A percentile compares a stretch with the other conserved stretches of the same genome.
Conservation (phyloP, 495 filamentous ascomycete species). For the Daldinia grandis region DNA sequence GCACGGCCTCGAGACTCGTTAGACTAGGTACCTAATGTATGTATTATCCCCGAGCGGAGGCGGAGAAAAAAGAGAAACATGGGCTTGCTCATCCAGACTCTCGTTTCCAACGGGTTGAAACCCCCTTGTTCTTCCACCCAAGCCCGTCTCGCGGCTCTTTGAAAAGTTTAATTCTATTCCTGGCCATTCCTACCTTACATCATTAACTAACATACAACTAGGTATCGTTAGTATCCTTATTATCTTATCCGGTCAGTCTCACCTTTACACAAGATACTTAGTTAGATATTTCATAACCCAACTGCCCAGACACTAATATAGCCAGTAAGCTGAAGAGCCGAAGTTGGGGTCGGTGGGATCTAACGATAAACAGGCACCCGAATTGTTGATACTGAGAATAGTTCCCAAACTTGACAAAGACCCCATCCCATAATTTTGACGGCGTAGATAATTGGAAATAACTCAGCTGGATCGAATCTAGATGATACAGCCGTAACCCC, state of each 20-base stretch:
- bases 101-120: background rate
- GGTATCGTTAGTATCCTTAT: background rate
- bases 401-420: slow-evolving; percentile 12
- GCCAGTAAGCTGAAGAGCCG: slow-evolving; percentile 1
- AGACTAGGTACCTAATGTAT: too few species aligned
- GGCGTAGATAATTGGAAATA: background rate
- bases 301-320: too few species aligned
- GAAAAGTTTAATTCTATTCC: background rate
- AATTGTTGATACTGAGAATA: slow-evolving; percentile 30
- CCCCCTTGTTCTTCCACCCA: background rate
- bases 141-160: background rate
- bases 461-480: background rate
- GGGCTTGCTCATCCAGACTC: background rate
- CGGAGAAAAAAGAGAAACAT: background rate
- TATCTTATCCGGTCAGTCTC: background rate
- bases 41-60: background rate
- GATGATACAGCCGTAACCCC: background rate
- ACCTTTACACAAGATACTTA: background rate
- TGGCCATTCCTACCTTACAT: background rate
- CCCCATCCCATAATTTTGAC: slow-evolving; percentile 1
- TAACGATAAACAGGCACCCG: slow-evolving; percentile 19
- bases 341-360: slow-evolving; percentile 28
- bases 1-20: slow-evolving; percentile 5
- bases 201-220: too few species aligned
- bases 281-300: too few species aligned